These are phyloP conservation scores for Lasiosphaeriaceae sp. DNA, from an alignment of 495 filamentous ascomycete species.

Conservation along the genomic window DNA sequence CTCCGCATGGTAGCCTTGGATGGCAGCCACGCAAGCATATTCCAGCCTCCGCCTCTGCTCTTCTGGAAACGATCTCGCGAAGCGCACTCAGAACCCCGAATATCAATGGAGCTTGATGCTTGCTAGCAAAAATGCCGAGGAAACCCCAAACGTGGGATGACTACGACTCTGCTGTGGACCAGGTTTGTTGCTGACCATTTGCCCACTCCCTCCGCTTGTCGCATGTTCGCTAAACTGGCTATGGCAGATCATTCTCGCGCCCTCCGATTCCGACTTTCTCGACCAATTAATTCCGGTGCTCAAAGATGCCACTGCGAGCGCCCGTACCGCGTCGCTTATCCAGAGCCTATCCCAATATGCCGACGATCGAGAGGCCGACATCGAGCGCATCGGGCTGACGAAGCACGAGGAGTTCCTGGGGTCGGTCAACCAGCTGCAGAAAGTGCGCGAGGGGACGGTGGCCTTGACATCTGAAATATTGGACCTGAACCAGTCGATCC, in stretches of 20 bases:
- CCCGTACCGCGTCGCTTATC: constrained; percentile 67
- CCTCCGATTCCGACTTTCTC: constrained; percentile 88
- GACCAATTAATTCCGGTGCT: constrained; percentile 92
- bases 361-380: constrained; percentile 80
- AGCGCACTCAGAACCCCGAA: background rate
- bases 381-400: constrained; percentile 89
- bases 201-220: background rate
- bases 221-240: background rate
- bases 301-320: constrained; percentile 78
- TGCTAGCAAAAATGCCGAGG: constrained; percentile 36
- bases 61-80: background rate
- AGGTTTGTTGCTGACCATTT: constrained; percentile 29
- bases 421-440: constrained; percentile 88
- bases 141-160: constrained; percentile 50
- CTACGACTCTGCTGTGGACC: constrained; percentile 50
- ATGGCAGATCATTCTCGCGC: constrained; percentile 80
- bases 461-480: constrained; percentile 87
- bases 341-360: constrained; percentile 77
- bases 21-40: background rate
- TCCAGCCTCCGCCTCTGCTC: background rate
- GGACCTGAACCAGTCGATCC: constrained; percentile 87
- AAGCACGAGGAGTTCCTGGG: constrained; percentile 95
- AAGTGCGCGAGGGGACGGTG: constrained; percentile 84
- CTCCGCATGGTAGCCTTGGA: background rate
- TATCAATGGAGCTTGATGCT: constrained; percentile 11